phyloP scores from a whole-genome alignment of 2,329 filamentous ascomycete species.

The Alternaria novae-zelandiae region DNA sequence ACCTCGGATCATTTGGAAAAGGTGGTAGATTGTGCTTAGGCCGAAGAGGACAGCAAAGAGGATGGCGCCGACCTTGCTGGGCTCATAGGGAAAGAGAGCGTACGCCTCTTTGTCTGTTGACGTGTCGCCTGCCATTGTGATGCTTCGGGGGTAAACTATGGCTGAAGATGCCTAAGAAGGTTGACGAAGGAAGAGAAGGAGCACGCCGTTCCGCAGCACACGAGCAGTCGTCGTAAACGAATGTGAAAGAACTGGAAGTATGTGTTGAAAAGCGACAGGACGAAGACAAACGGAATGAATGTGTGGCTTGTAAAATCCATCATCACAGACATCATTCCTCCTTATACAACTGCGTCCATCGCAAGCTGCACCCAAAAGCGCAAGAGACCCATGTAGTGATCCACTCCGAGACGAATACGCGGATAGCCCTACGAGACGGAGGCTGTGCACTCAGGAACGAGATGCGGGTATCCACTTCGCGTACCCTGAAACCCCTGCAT shows the following conservation, averaged over 20 bases:
- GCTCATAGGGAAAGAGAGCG: conserved; percentile 22
- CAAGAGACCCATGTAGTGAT: not conserved
- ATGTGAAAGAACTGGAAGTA: not conserved
- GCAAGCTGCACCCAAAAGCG: not conserved
- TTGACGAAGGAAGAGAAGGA: not conserved
- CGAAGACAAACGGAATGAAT: not conserved
- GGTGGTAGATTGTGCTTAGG: conserved; percentile 22
- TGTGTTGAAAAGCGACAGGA: not conserved
- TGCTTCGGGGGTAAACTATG: not conserved
- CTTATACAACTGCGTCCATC: not conserved
- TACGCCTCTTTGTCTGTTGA: not conserved
- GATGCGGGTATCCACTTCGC: not conserved
- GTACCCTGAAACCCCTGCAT: not conserved
- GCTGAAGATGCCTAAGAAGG: not conserved
- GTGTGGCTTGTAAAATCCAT: not conserved
- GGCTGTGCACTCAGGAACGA: not conserved
- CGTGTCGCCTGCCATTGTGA: conserved; percentile 16
- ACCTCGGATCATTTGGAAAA: conserved; percentile 23
- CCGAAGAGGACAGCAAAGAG: conserved; percentile 22
- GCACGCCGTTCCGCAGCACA: not conserved
- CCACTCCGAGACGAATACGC: not conserved
- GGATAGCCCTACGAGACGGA: not conserved
- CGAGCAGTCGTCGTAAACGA: not conserved
- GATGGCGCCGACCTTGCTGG: conserved; percentile 17
- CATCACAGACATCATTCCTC: not conserved